Percentiles rank a stretch among this genome's conserved stretches.
These are phyloP conservation scores for Opeltia flavorubescens DNA, from an alignment of 495 filamentous ascomycete genomes.

Conservation along the genomic window DNA sequence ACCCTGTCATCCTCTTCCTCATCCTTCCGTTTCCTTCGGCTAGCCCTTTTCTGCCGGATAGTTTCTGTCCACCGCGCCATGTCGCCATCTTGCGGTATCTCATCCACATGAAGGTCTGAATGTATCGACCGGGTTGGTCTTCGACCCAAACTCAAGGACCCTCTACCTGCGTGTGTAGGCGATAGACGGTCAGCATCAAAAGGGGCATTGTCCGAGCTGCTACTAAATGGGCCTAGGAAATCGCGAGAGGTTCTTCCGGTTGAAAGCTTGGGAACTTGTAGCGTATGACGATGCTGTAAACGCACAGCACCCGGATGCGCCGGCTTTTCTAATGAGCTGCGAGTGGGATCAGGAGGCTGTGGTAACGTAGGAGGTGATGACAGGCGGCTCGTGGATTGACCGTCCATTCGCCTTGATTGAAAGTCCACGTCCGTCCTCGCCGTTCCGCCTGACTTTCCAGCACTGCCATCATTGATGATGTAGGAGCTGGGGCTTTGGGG, in stretches of 20 bases:
- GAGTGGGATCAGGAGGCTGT: conserved; percentile 26
- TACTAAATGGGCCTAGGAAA: conserved; percentile 28
- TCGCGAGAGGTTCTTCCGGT: conserved; percentile 42
- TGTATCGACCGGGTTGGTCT: conserved; percentile 72
- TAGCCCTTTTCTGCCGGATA: conserved; percentile 78
- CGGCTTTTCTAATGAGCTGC: conserved; percentile 29
- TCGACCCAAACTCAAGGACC: conserved; percentile 69
- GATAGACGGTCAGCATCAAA: conserved; percentile 65
- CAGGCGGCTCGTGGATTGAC: conserved; percentile 35
- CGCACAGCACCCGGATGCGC: conserved; percentile 30
- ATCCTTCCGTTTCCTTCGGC: conserved; percentile 63
- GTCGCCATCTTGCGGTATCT: conserved; percentile 76
- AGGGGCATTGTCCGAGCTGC: conserved; percentile 46
- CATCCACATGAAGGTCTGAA: conserved; percentile 70
- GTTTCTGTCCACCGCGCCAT: conserved; percentile 85
- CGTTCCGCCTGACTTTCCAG: conserved; percentile 20
- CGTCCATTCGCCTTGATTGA: conserved; percentile 20
- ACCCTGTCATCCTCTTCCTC: conserved; percentile 87
- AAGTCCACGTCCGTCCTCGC: conserved; percentile 13
- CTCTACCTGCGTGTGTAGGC: conserved; percentile 59
- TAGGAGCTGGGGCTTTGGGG: conserved; percentile 10
- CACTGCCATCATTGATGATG: conserved; percentile 1
- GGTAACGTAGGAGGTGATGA: conserved; percentile 60
- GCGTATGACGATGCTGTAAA: conserved; percentile 72
- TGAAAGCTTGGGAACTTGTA: conserved; percentile 63